Base-by-base conservation (phyloP, 345 rosid genomes). In the Adansonia digitata region DNA sequence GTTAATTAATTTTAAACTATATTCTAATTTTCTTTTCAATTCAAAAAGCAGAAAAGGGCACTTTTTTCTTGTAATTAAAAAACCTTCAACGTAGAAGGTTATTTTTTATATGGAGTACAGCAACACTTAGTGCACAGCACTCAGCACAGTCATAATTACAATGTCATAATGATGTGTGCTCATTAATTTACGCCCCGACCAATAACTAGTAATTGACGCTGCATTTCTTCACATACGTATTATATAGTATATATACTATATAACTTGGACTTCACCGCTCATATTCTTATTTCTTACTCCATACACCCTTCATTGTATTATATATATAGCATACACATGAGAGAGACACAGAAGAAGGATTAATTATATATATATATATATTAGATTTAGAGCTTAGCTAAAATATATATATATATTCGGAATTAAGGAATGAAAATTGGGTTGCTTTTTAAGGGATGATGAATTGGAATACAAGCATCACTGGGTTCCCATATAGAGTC, bases 401-500 rank as follows among this genome's bases (percentile, higher is more conserved):
- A n/a, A n/a, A 31, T 31, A 31, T 31, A 31, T 31, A 31, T 31
- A 31, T 31, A 31, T 31, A 31, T 31, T 31, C 11, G 18, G 48
- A 43, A 64, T 57, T 26, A 57, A 13, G 55, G 59, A 10, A 60
- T 57, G 63, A 5, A 27, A 12, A 74, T 74, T 31, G 75, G 83
- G 76, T 81, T 66, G 24, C 37, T 75, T 70, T 75, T 29, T 34
- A 85, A 85, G 78, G 71, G 74, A 81, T 2, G 83, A 63, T 67
- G 75, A 75, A 78, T 85, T 85, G 82, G 18, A 65, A 72, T 52
- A 20, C 80, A 85, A 85, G 85, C 63, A 55, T 55, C 27, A 9
- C 13, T 10, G 15, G 24, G 77, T 57, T 39, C n/a, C 53, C 52
- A 48, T 56, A 9, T 37, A 24, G 5, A 14, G 48, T 75, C 55